Evolutionary conservation across 306 rosid species (phyloP).

Genomic region (Trifolium repens): DNA sequence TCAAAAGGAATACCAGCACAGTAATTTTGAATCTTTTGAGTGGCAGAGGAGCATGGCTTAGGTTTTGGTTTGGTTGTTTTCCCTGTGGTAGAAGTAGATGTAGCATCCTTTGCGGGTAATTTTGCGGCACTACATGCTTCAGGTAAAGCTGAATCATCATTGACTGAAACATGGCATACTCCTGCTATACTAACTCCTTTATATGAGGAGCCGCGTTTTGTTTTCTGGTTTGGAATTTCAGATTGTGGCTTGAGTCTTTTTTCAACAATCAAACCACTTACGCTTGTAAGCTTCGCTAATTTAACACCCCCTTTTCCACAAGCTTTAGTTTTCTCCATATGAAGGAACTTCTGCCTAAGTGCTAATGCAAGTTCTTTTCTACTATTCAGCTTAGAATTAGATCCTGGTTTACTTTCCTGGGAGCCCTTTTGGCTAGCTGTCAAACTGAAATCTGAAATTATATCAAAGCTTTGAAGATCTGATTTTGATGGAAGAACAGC

Average conservation of each 20-base stretch:
- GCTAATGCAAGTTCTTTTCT: slow-evolving; percentile 54
- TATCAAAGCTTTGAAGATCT: slow-evolving; percentile 32
- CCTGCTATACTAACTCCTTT: slow-evolving; percentile 36
- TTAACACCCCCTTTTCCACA: slow-evolving; percentile 56
- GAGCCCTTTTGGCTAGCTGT: slow-evolving; percentile 29
- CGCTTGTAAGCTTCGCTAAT: slow-evolving; percentile 48
- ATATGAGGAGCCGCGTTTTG: slow-evolving; percentile 48
- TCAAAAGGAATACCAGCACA: slow-evolving; percentile 62
- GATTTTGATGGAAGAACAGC: slow-evolving; percentile 39
- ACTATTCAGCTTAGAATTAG: slow-evolving; percentile 44
- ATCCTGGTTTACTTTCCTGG: slow-evolving; percentile 54
- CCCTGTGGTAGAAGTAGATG: slow-evolving; percentile 28
- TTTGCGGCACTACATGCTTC: slow-evolving; percentile 40
- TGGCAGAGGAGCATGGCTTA: slow-evolving; percentile 26
- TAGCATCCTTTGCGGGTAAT: slow-evolving; percentile 42
- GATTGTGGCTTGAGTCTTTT: slow-evolving; percentile 54
- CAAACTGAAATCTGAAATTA: slow-evolving; percentile 27
- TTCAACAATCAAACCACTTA: slow-evolving; percentile 52
- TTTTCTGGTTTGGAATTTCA: slow-evolving; percentile 44
- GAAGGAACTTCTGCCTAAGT: slow-evolving; percentile 56
- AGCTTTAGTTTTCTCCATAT: slow-evolving; percentile 54
- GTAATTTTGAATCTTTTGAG: slow-evolving; percentile 43
- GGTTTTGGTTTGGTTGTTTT: slow-evolving; percentile 40
- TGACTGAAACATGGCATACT: slow-evolving; percentile 39
- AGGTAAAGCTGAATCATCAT: slow-evolving; percentile 40